A percentile compares a stretch with the other conserved stretches of the same genome.
Conservation (phyloP, 2,329 filamentous ascomycete genomes). For the Cercospora nicotianae region DNA sequence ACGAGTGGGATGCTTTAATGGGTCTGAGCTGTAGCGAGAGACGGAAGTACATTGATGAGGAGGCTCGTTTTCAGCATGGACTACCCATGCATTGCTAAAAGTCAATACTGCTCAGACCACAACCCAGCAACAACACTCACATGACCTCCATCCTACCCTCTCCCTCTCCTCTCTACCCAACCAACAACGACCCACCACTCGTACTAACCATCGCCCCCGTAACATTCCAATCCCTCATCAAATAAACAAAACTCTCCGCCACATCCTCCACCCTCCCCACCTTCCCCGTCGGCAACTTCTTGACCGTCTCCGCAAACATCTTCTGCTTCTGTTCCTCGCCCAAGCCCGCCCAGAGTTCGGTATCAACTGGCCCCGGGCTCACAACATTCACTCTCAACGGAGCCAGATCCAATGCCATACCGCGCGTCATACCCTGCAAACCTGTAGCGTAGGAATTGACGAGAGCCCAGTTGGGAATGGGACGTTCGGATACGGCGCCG, state of each 20-base stretch:
- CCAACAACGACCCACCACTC: constrained; percentile 32
- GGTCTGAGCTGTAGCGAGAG: no score
- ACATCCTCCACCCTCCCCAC: constrained; percentile 46
- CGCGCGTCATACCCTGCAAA: constrained; percentile 54
- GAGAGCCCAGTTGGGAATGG: constrained; percentile 54
- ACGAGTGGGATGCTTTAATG: no score
- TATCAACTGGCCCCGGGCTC: constrained; percentile 54
- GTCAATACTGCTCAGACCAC: no score
- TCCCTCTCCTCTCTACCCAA: no score
- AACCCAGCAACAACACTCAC: no score
- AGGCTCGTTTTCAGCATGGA: no score
- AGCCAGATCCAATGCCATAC: constrained; percentile 62
- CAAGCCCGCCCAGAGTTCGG: constrained; percentile 44
- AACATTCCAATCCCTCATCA: constrained; percentile 50
- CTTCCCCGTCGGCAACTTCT: constrained; percentile 38
- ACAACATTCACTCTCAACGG: constrained; percentile 66
- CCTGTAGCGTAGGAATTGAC: constrained; percentile 53
- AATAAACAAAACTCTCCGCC: constrained; percentile 51
- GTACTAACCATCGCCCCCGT: constrained; percentile 48
- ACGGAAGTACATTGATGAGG: no score
- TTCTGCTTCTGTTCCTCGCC: constrained; percentile 32
- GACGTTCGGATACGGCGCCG: constrained; percentile 54
- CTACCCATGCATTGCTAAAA: no score
- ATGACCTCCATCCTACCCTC: no score
- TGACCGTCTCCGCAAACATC: constrained; percentile 31